Base-by-base conservation (phyloP, 108 stramenopile species). In the Pseudonitzschia multiseries region DNA sequence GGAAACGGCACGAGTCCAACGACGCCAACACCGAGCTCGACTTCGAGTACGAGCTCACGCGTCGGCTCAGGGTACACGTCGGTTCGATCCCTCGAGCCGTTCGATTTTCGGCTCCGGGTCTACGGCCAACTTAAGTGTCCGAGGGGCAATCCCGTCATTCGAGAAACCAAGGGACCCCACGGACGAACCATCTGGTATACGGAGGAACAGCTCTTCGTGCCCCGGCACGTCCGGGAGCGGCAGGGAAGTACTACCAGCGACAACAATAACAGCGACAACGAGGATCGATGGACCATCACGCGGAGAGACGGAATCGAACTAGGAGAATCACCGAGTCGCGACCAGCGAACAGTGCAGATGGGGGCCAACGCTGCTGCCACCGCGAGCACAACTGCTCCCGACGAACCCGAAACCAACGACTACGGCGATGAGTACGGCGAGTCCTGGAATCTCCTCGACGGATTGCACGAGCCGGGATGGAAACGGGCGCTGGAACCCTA, bases 181-280 rank as follows among this genome's bases (percentile, higher is more conserved):
- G 81, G 83, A 0, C 66, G 91, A 57, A 84, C 93, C 6, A 89
- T 94, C 54, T 91, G 90, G 90, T 94, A 84, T 69, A 80, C 81
- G 33, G 79, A 90, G 63, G 76, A 85, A 13, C 92, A 93, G 68
- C 54, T 93, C 28, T 91, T 89, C 57, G 86, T 84, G 79, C 75
- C 87, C 14, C 48, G 70, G 41, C 5, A 71, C 17, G 54, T 69
- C 22, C 71, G 79, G 32, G 64, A 65, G 24, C 12, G 13, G 24
- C 44, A 43, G 21, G 61, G 63, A 63, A 42, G 41, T 0, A 22
- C 4, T 24, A 65, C 28, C 36, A 42, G 0, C 71, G 36, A 72
- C 20, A 24, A 63, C 32, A 53, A 62, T 8, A 43, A 17, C 31
- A 24, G 48, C 66, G 43, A 48, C 43, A 46, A 68, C 46, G 42